Evolutionary conservation across 2,329 filamentous ascomycete genomes (phyloP).

Genomic region (Claviceps sp.): DNA sequence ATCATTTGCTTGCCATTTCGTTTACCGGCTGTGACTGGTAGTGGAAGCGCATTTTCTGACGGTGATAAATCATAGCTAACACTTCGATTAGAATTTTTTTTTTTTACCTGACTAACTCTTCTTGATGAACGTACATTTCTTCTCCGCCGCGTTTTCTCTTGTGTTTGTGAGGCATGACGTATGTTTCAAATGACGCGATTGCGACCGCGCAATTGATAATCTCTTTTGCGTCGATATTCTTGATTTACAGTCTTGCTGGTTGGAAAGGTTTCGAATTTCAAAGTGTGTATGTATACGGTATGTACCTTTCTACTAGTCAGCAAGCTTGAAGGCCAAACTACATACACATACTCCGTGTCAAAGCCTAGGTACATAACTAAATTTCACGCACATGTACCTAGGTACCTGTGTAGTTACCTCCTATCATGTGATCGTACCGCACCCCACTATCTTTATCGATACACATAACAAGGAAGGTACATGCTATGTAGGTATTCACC

Average conservation of each 20-base stretch:
- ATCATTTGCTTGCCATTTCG: slow-evolving; percentile 13
- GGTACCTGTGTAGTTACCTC: too few relatives aligned
- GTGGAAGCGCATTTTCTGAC: slow-evolving; percentile 33
- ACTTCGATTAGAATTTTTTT: slow-evolving; percentile 7
- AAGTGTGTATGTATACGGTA: too few relatives aligned
- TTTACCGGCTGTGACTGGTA: slow-evolving; percentile 29
- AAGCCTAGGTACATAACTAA: too few relatives aligned
- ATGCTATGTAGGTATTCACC: too few relatives aligned
- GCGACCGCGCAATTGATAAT: neutral
- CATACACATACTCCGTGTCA: too few relatives aligned
- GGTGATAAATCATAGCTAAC: slow-evolving; percentile 37
- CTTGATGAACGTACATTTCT: slow-evolving; percentile 30
- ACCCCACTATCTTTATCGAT: too few relatives aligned
- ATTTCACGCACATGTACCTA: too few relatives aligned
- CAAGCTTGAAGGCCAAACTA: too few relatives aligned
- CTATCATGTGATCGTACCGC: too few relatives aligned
- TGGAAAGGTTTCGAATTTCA: too few relatives aligned
- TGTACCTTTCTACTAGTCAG: too few relatives aligned
- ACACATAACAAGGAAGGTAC: too few relatives aligned
- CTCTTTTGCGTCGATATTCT: neutral
- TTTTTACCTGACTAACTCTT: neutral
- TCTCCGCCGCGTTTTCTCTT: slow-evolving; percentile 49
- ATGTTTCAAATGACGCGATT: slow-evolving; percentile 2
- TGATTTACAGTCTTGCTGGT: neutral
- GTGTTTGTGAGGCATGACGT: slow-evolving; percentile 73